Evolutionary conservation across 1,284 basidiomycete species (phyloP), one percentile per base, ranked within the genome.

Genomic region (Dichomitus squalens): DNA sequence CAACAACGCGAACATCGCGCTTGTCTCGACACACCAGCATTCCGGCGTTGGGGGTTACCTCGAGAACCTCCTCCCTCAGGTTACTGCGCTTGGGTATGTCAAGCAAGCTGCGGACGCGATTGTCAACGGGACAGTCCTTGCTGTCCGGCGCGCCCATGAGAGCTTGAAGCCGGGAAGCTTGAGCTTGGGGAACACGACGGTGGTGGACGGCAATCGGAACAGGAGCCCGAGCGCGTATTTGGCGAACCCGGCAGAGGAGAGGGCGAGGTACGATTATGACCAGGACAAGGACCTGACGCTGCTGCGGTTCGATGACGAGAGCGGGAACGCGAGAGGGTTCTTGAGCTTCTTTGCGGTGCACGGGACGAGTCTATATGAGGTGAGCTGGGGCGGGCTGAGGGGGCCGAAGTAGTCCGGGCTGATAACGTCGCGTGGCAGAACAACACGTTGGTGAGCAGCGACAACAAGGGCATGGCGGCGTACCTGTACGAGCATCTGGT

Each of bases 381-480:
- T 88, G 61, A 33, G 72, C 68, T 47, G 25, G 34, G 6, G 18
- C 31, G 20, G 21, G 33, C 23, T n/a, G n/a, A n/a, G 9, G 7
- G 18, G 27, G 12, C n/a, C 16, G 6, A 7, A 9, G 43, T 8
- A 18, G n/a, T n/a, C n/a, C n/a, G n/a, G n/a, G n/a, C 27, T 50
- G 23, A 36, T 55, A 44, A 49, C 47, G 27, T 36, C 12, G 39
- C 56, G 33, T 14, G 36, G 25, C 60, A 90, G 87, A 92, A 92
- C 67, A 92, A 91, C 61, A 91, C 90, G 0, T 75, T 92, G 9
- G 80, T 92, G 31, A 90, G 87, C 68, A 75, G 79, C 4, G 90
- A 92, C 70, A 92, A 92, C 74, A 92, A 92, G 69, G 90, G 90
- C 23, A 90, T 92, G 87, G 88, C 90, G 4, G 89, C 89, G 9